A percentile compares a stretch with the other conserved stretches of the same genome.
Evolutionary conservation across 805 yeast species (phyloP).

Genomic region (Lipomyces oligophaga): DNA sequence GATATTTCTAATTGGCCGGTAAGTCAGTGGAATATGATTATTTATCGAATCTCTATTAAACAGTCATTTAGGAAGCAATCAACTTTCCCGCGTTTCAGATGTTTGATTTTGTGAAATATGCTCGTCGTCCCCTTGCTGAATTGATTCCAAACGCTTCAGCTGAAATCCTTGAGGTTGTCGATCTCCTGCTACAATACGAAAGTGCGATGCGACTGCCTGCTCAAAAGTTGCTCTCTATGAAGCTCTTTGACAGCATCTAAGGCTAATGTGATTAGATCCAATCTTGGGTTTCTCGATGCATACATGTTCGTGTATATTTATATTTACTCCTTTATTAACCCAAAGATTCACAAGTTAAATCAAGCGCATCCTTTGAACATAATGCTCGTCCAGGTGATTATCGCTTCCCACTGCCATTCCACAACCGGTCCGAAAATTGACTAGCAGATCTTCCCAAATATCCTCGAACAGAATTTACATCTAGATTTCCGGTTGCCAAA

Average conservation of each 20-base stretch:
- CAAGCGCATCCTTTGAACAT: too few relatives aligned
- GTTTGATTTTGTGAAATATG: constrained; percentile 6
- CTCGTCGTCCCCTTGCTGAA: constrained; percentile 6
- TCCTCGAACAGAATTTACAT: constrained; percentile 1
- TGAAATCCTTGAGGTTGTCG: constrained; percentile 10
- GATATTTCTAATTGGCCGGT: constrained; percentile 44
- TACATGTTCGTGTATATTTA: too few relatives aligned
- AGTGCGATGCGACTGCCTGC: constrained; percentile 13
- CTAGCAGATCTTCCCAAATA: constrained; percentile 3
- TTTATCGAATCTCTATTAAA: neutral
- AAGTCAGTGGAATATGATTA: neutral
- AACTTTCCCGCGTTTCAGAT: constrained; percentile 11
- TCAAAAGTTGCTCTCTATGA: constrained; percentile 5
- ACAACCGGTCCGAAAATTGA: neutral
- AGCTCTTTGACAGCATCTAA: neutral
- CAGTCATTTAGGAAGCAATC: constrained; percentile 8
- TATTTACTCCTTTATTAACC: too few relatives aligned
- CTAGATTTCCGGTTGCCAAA: neutral
- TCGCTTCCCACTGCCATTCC: neutral
- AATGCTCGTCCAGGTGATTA: too few relatives aligned
- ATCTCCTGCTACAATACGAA: constrained; percentile 9
- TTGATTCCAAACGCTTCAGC: constrained; percentile 13
- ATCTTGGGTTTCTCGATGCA: too few relatives aligned
- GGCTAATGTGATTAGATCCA: too few relatives aligned
- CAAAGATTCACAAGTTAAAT: too few relatives aligned